Conservation (phyloP, 345 rosid species). For the Orychophragmus violaceus region DNA sequence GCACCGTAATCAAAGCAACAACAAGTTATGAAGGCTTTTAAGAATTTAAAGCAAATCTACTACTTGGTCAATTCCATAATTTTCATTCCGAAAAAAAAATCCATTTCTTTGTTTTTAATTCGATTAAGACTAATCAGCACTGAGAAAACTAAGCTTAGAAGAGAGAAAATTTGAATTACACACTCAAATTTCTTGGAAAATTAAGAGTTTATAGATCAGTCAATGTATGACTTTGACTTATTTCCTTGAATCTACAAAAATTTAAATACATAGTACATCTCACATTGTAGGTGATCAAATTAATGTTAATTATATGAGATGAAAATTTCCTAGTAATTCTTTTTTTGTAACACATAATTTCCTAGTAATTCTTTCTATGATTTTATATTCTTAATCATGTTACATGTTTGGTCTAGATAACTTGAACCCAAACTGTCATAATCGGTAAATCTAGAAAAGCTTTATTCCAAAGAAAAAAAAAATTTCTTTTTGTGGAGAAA, state of each 20-base stretch:
- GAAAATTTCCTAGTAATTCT: background rate
- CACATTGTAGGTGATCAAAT: background rate
- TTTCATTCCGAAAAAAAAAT: background rate
- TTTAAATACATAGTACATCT: background rate
- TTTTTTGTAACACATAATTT: no score
- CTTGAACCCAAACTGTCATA: slow-evolving; percentile 30
- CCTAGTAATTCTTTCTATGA: no score
- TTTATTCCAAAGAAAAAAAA: background rate
- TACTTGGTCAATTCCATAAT: slow-evolving; percentile 2
- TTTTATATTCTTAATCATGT: background rate
- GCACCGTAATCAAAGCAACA: slow-evolving; percentile 1
- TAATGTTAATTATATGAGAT: background rate
- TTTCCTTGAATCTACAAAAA: background rate
- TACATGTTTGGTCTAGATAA: slow-evolving; percentile 11
- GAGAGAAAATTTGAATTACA: background rate
- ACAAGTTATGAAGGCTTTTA: background rate
- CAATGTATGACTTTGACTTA: background rate
- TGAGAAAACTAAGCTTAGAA: no score
- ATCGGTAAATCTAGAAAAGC: slow-evolving; percentile 27
- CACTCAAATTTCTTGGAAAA: background rate
- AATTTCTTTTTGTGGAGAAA: slow-evolving; percentile 1
- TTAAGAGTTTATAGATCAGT: background rate
- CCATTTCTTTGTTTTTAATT: background rate
- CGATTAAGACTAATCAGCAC: background rate
- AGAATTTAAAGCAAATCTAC: slow-evolving; percentile 6